phyloP scores from a whole-genome alignment of 1,139 yeast species.

The Saccharomyces hybrid region DNA sequence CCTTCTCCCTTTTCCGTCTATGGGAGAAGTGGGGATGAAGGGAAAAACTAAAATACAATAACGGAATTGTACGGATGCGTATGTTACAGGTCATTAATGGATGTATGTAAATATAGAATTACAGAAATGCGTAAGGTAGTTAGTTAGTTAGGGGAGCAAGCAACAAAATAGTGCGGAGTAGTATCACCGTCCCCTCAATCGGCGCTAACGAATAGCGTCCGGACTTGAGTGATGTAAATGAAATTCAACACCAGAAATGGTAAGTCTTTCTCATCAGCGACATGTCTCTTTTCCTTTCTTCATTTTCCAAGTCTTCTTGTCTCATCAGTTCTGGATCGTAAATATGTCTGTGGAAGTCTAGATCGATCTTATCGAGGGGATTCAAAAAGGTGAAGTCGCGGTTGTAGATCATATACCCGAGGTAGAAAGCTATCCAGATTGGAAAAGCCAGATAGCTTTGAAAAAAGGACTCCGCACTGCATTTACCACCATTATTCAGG shows the following conservation, averaged over 20 bases:
- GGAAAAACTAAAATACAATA: background rate
- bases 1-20: background rate
- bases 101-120: background rate
- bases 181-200: background rate
- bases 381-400: constrained; percentile 43
- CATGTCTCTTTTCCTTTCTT: constrained; percentile 13
- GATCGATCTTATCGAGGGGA: constrained; percentile 46
- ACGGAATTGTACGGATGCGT: background rate
- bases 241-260: constrained; percentile 13
- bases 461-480: constrained; percentile 46
- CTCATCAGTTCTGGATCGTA: constrained; percentile 56
- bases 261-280: constrained; percentile 6
- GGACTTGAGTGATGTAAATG: background rate
- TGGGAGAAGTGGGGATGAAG: background rate
- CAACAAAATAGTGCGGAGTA: background rate
- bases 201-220: background rate
- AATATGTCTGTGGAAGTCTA: constrained; percentile 64
- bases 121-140: background rate
- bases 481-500: constrained; percentile 19
- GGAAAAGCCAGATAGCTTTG: constrained; percentile 52
- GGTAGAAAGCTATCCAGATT: constrained; percentile 45
- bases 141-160: background rate
- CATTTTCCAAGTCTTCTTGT: constrained; percentile 49
- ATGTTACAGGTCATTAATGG: background rate
- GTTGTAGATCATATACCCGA: constrained; percentile 47